Base-by-base conservation (phyloP, 345 rosid species). In the Bruguiera sexangula region DNA sequence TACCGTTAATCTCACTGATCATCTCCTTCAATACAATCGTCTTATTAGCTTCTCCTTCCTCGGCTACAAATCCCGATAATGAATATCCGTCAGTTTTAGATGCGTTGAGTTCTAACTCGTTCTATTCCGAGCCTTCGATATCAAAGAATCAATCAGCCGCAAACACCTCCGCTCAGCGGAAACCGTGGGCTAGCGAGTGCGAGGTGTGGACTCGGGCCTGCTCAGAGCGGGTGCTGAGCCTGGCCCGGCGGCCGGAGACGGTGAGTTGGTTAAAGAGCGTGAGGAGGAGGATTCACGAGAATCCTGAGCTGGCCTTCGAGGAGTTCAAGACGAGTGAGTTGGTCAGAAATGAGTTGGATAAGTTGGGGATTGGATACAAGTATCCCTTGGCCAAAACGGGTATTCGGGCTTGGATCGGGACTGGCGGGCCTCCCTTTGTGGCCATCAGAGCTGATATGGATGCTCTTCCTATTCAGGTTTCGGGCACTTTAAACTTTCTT, bases 401-500 rank as follows among this genome's bases (percentile, higher is more conserved):
- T 73, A 82, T 88, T 60, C 82, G 93, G 81, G 93, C 91, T 51
- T 82, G 82, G 88, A 58, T 90, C 68, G 96, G 96, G 51, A 82
- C 86, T 48, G 93, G 96, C 5, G 84, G 82, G 0, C 88, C 91
- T 9, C 96, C 96, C 53, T 89, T 83, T 76, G 91, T 89, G 21
- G 96, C 88, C 48, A 61, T 89, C 39, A 68, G 96, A 71, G 93
- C 96, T 50, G 96, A 89, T 73, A 89, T 89, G 96, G 96, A 89
- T 79, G 96, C 93, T 67, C 83, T 90, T 3, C 93, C 93, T 27
- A 83, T 90, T 70, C 96, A 90, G 88, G 96, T 85, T 27, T 26
- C 6, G 19, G 1, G 8, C 37, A 34, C 18, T 43, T 3, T 3
- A 3, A 11, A 43, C 11, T 31, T 21, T 21, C 26, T 21, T 54